Percentiles rank a stretch among this genome's conserved stretches.
phyloP scores from a whole-genome alignment of 2,329 filamentous ascomycete genomes.

The Nannizzia gypsea region DNA sequence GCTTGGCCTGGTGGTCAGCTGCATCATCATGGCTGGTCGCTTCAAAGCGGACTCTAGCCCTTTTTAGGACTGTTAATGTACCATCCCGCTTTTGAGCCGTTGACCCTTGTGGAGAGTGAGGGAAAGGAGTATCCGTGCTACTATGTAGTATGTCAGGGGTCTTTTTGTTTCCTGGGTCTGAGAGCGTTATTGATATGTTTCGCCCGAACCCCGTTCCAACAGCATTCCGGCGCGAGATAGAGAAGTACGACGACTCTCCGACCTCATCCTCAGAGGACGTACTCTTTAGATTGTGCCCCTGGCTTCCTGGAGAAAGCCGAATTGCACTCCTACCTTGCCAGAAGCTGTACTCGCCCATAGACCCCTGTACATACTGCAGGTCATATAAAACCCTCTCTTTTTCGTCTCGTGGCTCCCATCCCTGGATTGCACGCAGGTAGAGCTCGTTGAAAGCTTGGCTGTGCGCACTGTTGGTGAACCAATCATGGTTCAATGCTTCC shows the following conservation, averaged over 20 bases:
- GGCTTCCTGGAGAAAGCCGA: neutral
- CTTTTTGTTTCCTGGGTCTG: neutral
- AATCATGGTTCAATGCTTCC: slow-evolving; percentile 43
- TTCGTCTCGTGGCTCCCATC: slow-evolving; percentile 38
- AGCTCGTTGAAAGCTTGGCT: slow-evolving; percentile 37
- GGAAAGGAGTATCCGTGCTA: neutral
- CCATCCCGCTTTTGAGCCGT: neutral
- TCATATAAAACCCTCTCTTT: neutral
- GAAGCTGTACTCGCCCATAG: slow-evolving; percentile 3
- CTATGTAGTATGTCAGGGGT: neutral
- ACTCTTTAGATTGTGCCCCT: neutral
- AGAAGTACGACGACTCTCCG: neutral
- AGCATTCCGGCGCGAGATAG: neutral
- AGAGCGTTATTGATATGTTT: neutral
- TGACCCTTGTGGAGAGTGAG: neutral
- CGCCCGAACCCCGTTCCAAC: neutral
- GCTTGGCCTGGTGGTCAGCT: slow-evolving; percentile 2
- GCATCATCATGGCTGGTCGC: neutral
- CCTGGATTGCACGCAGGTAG: slow-evolving; percentile 38
- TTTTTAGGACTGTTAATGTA: neutral
- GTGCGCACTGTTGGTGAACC: slow-evolving; percentile 45
- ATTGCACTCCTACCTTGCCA: neutral
- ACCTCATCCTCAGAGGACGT: neutral
- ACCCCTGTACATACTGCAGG: neutral
- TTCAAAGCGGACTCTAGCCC: neutral